Evolutionary conservation across 169 alveolate species (phyloP).

Genomic region (Plasmodium adleri): DNA sequence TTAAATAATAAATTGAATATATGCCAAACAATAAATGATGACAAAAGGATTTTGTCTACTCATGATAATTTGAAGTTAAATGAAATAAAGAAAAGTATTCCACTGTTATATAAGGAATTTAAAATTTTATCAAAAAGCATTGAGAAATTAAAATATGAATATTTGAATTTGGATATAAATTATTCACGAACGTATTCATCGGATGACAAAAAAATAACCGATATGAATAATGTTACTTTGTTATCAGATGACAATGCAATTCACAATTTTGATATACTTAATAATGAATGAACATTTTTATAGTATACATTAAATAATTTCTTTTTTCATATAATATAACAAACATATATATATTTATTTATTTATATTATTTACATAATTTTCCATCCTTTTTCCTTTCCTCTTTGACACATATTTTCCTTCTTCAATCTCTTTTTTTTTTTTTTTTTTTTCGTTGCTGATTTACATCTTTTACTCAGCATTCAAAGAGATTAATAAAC

Average conservation of each 20-base stretch:
- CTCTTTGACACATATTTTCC: too few relatives aligned
- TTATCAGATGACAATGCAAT: constrained; percentile 1
- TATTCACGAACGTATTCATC: constrained; percentile 30
- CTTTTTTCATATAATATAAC: too few relatives aligned
- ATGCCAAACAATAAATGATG: constrained; percentile 49
- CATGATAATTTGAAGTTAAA: constrained; percentile 13
- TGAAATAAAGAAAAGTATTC: constrained; percentile 52
- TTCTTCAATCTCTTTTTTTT: too few relatives aligned
- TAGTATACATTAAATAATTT: too few relatives aligned
- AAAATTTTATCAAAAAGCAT: constrained; percentile 32
- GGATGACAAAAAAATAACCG: background rate
- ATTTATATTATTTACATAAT: too few relatives aligned
- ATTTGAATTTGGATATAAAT: constrained; percentile 38
- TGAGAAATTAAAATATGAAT: constrained; percentile 48
- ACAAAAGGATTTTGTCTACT: background rate
- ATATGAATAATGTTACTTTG: constrained; percentile 24
- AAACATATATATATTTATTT: too few relatives aligned
- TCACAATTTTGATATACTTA: background rate
- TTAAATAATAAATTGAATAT: constrained; percentile 72
- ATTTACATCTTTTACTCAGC: too few relatives aligned
- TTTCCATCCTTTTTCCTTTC: too few relatives aligned
- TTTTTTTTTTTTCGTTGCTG: too few relatives aligned
- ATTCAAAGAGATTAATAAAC: too few relatives aligned
- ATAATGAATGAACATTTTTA: too few relatives aligned
- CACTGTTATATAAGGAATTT: constrained; percentile 49